Base-by-base conservation (phyloP, 2,329 filamentous ascomycete species). In the Neonectria sp. region DNA sequence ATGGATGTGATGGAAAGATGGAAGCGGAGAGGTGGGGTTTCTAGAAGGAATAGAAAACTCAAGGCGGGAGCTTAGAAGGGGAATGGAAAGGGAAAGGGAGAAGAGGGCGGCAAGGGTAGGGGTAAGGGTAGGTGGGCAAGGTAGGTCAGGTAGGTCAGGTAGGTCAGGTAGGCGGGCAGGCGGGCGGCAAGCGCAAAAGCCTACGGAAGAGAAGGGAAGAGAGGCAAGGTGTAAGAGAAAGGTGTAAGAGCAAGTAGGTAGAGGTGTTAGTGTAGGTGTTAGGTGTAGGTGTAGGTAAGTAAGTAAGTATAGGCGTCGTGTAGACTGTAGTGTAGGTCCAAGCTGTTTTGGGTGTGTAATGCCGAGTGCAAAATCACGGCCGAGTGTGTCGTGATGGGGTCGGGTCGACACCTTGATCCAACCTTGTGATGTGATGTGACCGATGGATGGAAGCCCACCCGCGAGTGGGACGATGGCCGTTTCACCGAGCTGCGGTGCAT, bases 381-480 rank as follows among this genome's bases (percentile, higher is more conserved):
- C 21, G 55, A 45, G 43, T 29, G 51, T 46, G 55, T 58, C 55
- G 55, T 58, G 55, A 58, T 57, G 55, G 17, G 37, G 55, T 46
- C 55, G 55, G n/a, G 24, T 17, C 21, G 12, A 35, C 29, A n/a
- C n/a, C 45, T 48, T 37, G 13, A 37, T 6, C 35, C 35, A 37
- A 37, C 35, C 15, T 37, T 17, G 37, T 29, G 15, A 52, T n/a
- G 48, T 29, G 49, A 31, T 33, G 49, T 21, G 31, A 33, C 9
- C 15, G 48, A n/a, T 51, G 48, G 24, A 37, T 61, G 53, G 37
- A 61, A 40, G 51, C 37, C 49, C 40, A 43, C 29, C 31, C 43
- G 61, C 55, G 43, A 58, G 67, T 69, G 68, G 68, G 67, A 69
- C 68, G 67, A 65, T 56, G 56, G 46, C 43, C 63, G 67, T 70